Percentiles rank a stretch among this genome's conserved stretches.
These are phyloP conservation scores for Cytospora schulzeri DNA, from an alignment of 2,329 filamentous ascomycete genomes.

Conservation along the genomic window DNA sequence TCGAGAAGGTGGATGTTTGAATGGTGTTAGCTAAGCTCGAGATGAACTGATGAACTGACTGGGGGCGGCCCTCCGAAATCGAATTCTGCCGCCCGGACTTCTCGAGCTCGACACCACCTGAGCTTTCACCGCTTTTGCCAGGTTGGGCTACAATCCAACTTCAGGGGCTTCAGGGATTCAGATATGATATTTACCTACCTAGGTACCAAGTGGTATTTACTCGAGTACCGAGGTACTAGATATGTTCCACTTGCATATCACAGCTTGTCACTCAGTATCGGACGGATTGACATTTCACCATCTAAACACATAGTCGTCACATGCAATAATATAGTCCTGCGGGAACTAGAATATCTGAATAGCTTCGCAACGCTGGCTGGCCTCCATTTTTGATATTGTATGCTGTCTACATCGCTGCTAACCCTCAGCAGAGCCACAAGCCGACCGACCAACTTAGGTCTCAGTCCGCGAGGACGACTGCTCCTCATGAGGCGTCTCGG, in stretches of 20 bases:
- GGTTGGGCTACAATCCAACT: background rate
- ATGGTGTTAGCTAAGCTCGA: constrained; percentile 14
- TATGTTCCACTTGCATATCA: background rate
- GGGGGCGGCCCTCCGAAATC: constrained; percentile 15
- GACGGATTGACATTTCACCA: background rate
- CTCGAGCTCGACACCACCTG: constrained; percentile 15
- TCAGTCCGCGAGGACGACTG: constrained; percentile 10
- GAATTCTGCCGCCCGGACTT: constrained; percentile 24
- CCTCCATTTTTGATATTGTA: constrained; percentile 11
- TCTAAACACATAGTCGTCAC: background rate
- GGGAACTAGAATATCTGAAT: no score
- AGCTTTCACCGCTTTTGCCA: constrained; percentile 21
- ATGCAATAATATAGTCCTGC: background rate
- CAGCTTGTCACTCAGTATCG: no score
- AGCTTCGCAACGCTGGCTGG: constrained; percentile 10
- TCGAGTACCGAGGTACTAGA: no score
- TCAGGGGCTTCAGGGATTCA: background rate
- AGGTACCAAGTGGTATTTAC: no score
- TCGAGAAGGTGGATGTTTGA: background rate
- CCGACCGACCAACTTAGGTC: background rate
- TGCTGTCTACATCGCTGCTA: constrained; percentile 15
- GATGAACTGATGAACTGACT: constrained; percentile 12
- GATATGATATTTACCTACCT: background rate
- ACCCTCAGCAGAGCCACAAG: no score
- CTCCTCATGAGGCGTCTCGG: constrained; percentile 24